These are phyloP conservation scores for Arthrinium phaeospermum DNA, from an alignment of 2,329 filamentous ascomycete genomes.

Conservation along the genomic window DNA sequence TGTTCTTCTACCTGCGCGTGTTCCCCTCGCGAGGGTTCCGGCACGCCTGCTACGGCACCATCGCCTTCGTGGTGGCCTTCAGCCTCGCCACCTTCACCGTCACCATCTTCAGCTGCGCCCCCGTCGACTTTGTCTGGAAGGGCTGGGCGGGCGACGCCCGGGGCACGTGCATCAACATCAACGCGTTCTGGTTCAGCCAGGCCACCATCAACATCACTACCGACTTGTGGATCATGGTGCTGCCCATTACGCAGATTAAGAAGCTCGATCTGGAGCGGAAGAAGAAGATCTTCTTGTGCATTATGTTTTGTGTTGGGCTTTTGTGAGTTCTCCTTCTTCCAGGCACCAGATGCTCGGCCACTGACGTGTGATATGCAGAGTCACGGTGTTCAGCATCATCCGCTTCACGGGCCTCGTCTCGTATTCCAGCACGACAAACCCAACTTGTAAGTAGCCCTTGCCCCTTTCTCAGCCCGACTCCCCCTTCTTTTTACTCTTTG, in stretches of 20 bases:
- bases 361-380: neutral
- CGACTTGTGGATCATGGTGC: neutral
- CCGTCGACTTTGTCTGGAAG: neutral
- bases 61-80: neutral
- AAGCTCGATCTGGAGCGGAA: neutral
- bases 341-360: neutral
- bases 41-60: neutral
- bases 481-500: neutral
- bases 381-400: neutral
- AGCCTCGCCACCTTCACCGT: neutral
- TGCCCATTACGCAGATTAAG: neutral
- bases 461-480: neutral
- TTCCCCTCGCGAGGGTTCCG: neutral
- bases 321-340: neutral
- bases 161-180: neutral
- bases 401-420: neutral
- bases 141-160: neutral
- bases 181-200: constrained; percentile 9
- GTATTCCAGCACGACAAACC: neutral
- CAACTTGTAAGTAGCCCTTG: neutral
- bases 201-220: neutral
- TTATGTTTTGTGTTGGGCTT: neutral
- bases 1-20: constrained; percentile 10
- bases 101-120: neutral
- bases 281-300: neutral